Base-by-base conservation (phyloP, 169 alveolate genomes). In the Cryptosporidium ryanae region DNA sequence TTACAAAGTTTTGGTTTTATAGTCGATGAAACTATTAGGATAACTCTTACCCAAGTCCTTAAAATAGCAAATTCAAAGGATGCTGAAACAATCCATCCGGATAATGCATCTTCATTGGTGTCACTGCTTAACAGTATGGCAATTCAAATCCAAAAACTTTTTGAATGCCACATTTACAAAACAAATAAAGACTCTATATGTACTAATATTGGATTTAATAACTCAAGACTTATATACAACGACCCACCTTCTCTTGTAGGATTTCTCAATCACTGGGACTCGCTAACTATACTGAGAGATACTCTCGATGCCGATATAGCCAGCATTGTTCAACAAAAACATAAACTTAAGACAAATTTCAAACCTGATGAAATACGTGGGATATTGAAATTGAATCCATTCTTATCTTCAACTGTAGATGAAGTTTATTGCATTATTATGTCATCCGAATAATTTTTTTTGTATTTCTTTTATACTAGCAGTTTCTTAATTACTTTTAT, bases 251-350 rank as follows among this genome's bases (percentile, higher is more conserved):
- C 76, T 15, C 49, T 76, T 15, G 87, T 43, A n/a, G 68, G 76
- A 1, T 76, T 32, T 46, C 49, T 76, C 12, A 76, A 61, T 27
- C 23, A 76, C 46, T 76, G 87, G 87, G 64, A 59, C 8, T 61
- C 87, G 6, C 15, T 76, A 15, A 76, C 71, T 13, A 63, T 61
- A 21, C 59, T 76, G 17, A 76, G 71, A 34, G 71, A 76, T 59
- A 59, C 71, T 38, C 87, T 76, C 13, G 87, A 76, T 34, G 87
- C 87, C 38, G 87, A 76, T 17, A 76, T 76, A 44, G 87, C 87
- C 1, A 76, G 64, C 8, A 25, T 76, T 23, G 87, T 76, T 1
- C 87, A 76, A 48, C 87, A 76, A 55, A 76, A 76, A 59, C 18
- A 29, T 34, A 76, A 61, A 13, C 49, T 76, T n/a, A 76, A 61